Percentiles rank a stretch among this genome's conserved stretches.
phyloP scores from a whole-genome alignment of 495 filamentous ascomycete genomes.

The Daldinia vernicosa region DNA sequence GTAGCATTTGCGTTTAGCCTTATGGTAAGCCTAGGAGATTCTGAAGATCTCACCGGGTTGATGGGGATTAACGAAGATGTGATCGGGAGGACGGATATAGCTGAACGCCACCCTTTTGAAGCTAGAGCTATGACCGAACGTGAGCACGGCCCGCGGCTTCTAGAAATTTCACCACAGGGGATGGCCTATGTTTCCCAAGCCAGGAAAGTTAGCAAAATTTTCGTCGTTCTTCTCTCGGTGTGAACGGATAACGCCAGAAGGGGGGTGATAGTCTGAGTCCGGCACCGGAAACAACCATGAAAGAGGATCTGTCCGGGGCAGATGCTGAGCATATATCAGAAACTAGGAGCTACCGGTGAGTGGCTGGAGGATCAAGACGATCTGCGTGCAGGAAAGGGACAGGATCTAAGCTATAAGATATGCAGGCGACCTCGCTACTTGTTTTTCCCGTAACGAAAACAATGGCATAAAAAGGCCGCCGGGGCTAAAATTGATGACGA shows the following conservation, averaged over 20 bases:
- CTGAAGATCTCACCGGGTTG: constrained; percentile 16
- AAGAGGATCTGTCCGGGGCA: constrained; percentile 30
- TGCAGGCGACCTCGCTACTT: constrained; percentile 37
- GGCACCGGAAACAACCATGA: constrained; percentile 27
- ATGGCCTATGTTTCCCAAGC: constrained; percentile 7
- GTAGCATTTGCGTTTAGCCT: constrained; percentile 14
- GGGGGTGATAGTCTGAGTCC: not conserved
- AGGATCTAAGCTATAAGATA: constrained; percentile 25
- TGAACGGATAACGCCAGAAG: constrained; percentile 23
- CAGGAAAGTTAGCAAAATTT: constrained; percentile 12
- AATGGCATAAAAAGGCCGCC: constrained; percentile 15
- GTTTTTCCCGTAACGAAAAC: constrained; percentile 18
- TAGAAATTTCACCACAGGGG: constrained; percentile 19
- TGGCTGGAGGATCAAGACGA: constrained; percentile 31
- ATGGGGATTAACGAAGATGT: constrained; percentile 27
- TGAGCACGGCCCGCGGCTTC: constrained; percentile 36
- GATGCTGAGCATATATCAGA: constrained; percentile 39
- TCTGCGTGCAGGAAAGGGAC: constrained; percentile 29
- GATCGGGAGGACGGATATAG: constrained; percentile 31
- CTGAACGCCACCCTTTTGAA: constrained; percentile 40
- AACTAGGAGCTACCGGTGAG: constrained; percentile 33
- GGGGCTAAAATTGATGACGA: constrained; percentile 30
- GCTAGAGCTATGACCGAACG: constrained; percentile 32
- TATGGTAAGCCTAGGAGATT: constrained; percentile 16
- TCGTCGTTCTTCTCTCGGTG: constrained; percentile 23